phyloP scores from a whole-genome alignment of 768 basidiomycete species.

The Boletus vermiculosoides region DNA sequence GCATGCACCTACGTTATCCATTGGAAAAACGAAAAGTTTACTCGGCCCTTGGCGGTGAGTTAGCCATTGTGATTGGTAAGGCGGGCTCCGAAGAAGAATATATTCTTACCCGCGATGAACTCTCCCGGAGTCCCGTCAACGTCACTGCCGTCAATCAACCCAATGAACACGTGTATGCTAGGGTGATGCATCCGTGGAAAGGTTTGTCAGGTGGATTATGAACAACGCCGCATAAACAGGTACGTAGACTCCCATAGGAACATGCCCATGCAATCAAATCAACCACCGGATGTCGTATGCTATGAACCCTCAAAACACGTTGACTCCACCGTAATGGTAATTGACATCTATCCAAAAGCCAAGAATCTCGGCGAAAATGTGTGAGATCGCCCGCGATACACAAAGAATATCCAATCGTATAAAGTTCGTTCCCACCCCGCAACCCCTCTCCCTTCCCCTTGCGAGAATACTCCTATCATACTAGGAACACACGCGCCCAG shows the following conservation, averaged over 20 bases:
- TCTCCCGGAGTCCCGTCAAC: neutral
- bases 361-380: neutral
- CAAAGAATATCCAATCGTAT: constrained; percentile 5
- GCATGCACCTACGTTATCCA: neutral
- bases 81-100: neutral
- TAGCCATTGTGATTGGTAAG: neutral
- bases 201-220: neutral
- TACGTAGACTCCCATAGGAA: neutral
- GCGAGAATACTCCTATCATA: constrained; percentile 6
- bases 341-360: neutral
- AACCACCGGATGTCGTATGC: neutral
- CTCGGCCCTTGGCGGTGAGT: neutral
- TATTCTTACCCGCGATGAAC: neutral
- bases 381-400: neutral
- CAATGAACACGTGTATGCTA: neutral
- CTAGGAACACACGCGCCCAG: constrained; percentile 17
- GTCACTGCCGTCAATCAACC: neutral
- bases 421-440: constrained; percentile 26
- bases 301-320: constrained; percentile 19
- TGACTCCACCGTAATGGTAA: constrained; percentile 12
- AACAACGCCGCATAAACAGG: neutral
- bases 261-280: neutral
- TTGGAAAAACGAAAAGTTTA: constrained; percentile 15
- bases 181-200: constrained; percentile 12
- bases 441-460: constrained; percentile 22